Evolutionary conservation across 2,329 filamentous ascomycete species (phyloP).

Genomic region (Fusarium nanum): DNA sequence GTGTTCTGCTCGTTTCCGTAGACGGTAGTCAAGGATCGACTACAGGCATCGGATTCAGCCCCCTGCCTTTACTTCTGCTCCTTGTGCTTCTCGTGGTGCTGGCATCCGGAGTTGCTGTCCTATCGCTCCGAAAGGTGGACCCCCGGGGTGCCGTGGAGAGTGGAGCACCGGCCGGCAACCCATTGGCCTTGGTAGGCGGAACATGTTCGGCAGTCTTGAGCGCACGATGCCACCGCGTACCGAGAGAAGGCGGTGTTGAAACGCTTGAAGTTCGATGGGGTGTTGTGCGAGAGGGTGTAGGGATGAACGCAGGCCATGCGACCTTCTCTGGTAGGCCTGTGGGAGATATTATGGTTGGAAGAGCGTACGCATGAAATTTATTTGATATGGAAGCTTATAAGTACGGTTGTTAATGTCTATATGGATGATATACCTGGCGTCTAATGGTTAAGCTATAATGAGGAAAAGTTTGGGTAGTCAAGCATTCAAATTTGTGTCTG

Average conservation of each 20-base stretch:
- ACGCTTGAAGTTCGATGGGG: slow-evolving; percentile 58
- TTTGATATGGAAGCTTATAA: slow-evolving; percentile 1
- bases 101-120: slow-evolving; percentile 49
- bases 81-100: slow-evolving; percentile 55
- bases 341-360: slow-evolving; percentile 44
- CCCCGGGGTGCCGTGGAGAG: slow-evolving; percentile 50
- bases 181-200: slow-evolving; percentile 60
- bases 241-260: slow-evolving; percentile 51
- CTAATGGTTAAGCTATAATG: slow-evolving; percentile 9
- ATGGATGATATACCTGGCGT: slow-evolving; percentile 38
- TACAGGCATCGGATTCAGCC: slow-evolving; percentile 56
- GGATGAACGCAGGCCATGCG: slow-evolving; percentile 56
- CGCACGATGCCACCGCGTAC: slow-evolving; percentile 59
- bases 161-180: slow-evolving; percentile 58
- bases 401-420: slow-evolving; percentile 9
- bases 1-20: slow-evolving; percentile 54
- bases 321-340: slow-evolving; percentile 56
- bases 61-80: slow-evolving; percentile 56
- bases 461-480: slow-evolving; percentile 25
- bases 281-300: slow-evolving; percentile 56
- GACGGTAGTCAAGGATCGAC: slow-evolving; percentile 41
- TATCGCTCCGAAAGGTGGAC: slow-evolving; percentile 57
- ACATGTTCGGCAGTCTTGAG: slow-evolving; percentile 65
- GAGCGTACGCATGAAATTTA: slow-evolving; percentile 39
- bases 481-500: slow-evolving; percentile 8